Evolutionary conservation across 805 yeast species (phyloP), one percentile per base, ranked within the genome.

Genomic region (Ogataea pini): DNA sequence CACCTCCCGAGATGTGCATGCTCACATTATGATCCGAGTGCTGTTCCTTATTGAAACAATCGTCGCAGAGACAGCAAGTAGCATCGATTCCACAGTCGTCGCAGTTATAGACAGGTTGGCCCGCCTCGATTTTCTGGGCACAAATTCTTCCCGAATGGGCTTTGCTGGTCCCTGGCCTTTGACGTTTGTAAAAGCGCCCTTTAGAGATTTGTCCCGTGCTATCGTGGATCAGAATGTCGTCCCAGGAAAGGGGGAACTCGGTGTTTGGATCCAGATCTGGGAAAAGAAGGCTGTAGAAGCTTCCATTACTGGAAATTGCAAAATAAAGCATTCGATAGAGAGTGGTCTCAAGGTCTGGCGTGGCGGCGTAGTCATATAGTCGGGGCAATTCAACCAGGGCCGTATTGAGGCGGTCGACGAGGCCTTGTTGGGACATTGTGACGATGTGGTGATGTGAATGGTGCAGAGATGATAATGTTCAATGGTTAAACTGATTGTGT

Each of bases 51-150:
- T 85, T 83, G 68, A 85, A 87, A 63, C 96, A 87, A 55, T 80
- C 69, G 10, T 76, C 78, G 66, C 96, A 87, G 22, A 87, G 62
- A 28, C 88, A 90, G 71, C 95, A 87, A 0, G 91, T 84, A 7
- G 80, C 82, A 65, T 87, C 96, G 51, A 76, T 78, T 0, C 87
- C 89, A 71, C 96, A 87, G 49, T 86, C 88, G 28, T 72, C 72
- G 60, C 96, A 87, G 47, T 89, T 71, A 61, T 84, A 87, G 17
- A 85, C 83, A 0, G 85, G 81, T 51, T 84, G 87, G 19, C 85
- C 85, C 3, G 64, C 58, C 33, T 72, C 75, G 55, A 87, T 82
- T 29, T 79, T 72, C 46, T 82, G 72, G 3, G 90, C 85, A 70
- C 96, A 87, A 16, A 82, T 80, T 56, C 84, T 76, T n/a, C 82